Evolutionary conservation across 176 grass and related monocot species (phyloP).

Genomic region (Elymus sibiricus): DNA sequence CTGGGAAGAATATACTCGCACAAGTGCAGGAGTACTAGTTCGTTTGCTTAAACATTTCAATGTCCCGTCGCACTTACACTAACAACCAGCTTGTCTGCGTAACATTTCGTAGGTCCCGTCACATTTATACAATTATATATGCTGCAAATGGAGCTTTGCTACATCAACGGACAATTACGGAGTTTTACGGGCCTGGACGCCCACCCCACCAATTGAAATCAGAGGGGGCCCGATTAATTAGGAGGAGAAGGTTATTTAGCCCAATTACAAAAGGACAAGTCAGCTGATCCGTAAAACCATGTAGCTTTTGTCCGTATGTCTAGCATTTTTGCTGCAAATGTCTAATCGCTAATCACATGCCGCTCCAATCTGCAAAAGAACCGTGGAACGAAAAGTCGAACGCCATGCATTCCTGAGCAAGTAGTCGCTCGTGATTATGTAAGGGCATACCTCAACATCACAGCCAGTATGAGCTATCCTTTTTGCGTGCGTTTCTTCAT

Average conservation of each 20-base stretch:
- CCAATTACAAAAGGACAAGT: no score
- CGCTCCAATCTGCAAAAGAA: not conserved
- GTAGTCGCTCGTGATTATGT: not conserved
- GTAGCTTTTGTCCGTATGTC: no score
- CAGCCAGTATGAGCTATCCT: not conserved
- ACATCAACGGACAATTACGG: no score
- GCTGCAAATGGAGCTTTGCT: not conserved
- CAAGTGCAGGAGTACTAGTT: not conserved
- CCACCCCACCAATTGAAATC: no score
- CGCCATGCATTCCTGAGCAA: no score
- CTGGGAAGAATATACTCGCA: not conserved
- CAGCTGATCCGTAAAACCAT: no score
- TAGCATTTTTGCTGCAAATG: not conserved
- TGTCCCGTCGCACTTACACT: not conserved
- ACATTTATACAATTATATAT: no score
- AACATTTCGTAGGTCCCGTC: not conserved
- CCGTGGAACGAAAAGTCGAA: no score
- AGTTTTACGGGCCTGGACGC: no score
- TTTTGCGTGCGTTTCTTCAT: no score
- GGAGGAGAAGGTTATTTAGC: no score
- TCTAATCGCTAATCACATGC: not conserved
- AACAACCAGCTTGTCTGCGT: not conserved
- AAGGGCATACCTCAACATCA: not conserved
- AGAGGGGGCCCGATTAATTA: no score
- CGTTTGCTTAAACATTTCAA: not conserved